A percentile compares a stretch with the other conserved stretches of the same genome.
Conservation (phyloP, 2,329 filamentous ascomycete species). For the Colletotrichum chlorophyti region DNA sequence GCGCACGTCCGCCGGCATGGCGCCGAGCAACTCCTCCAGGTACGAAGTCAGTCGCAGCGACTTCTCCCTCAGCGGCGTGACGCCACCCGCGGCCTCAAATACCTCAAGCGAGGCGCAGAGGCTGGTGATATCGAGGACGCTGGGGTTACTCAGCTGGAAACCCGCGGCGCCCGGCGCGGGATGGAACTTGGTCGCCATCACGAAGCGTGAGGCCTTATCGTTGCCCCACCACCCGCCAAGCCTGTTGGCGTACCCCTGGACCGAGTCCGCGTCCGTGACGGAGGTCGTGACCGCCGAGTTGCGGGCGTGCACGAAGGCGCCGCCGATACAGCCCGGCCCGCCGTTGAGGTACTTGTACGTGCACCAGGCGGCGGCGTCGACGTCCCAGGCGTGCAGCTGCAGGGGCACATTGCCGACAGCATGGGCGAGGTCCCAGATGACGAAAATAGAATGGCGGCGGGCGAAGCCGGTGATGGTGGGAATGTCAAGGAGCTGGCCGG, state of each 20-base stretch:
- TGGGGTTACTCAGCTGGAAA: constrained; percentile 85
- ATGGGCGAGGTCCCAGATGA: constrained; percentile 91
- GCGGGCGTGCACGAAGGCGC: constrained; percentile 79
- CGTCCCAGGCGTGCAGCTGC: constrained; percentile 83
- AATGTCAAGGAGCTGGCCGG: constrained; percentile 88
- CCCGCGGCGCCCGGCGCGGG: constrained; percentile 81
- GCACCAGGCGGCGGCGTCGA: constrained; percentile 93
- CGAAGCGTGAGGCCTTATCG: constrained; percentile 77
- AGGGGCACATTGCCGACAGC: constrained; percentile 85
- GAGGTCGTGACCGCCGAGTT: constrained; percentile 65
- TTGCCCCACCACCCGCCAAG: constrained; percentile 89
- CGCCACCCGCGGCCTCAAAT: constrained; percentile 68
- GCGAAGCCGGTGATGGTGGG: constrained; percentile 79
- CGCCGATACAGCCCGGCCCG: constrained; percentile 82
- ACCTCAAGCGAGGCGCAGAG: constrained; percentile 75
- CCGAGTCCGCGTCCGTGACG: constrained; percentile 43
- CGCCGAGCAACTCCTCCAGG: constrained; percentile 67
- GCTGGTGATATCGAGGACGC: constrained; percentile 74
- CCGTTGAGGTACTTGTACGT: constrained; percentile 94
- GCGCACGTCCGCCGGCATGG: constrained; percentile 34
- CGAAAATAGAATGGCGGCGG: constrained; percentile 70
- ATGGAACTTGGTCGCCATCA: constrained; percentile 82
- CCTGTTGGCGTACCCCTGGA: constrained; percentile 65
- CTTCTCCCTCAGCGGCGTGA: constrained; percentile 69
- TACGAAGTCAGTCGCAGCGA: constrained; percentile 74